A percentile compares a stretch with the other conserved stretches of the same genome.
Conservation (phyloP, 2,329 filamentous ascomycete species). For the Penicillium sp. region DNA sequence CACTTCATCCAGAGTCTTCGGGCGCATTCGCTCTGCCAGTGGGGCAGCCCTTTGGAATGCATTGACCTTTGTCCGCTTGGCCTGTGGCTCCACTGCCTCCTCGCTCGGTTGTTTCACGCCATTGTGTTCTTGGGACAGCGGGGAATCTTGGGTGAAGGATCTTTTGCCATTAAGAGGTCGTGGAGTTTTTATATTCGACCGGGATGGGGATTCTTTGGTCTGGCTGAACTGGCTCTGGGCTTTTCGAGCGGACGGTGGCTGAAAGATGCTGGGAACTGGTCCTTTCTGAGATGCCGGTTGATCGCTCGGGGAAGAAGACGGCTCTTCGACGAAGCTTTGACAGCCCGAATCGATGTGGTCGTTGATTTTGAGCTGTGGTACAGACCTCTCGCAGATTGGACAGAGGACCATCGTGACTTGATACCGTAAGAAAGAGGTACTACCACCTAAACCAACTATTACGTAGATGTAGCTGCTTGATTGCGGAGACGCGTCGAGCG, state of each 20-base stretch:
- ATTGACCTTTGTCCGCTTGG: constrained; percentile 71
- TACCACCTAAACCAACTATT: background rate
- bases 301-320: constrained; percentile 53
- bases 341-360: constrained; percentile 88
- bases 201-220: constrained; percentile 35
- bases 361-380: constrained; percentile 71
- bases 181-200: constrained; percentile 33
- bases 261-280: constrained; percentile 61
- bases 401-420: constrained; percentile 67
- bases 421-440: background rate
- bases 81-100: constrained; percentile 48
- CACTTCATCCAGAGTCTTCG: constrained; percentile 80
- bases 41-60: constrained; percentile 74
- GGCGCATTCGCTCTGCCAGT: constrained; percentile 92
- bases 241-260: constrained; percentile 56
- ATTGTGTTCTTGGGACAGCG: constrained; percentile 31
- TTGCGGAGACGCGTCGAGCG: constrained; percentile 19
- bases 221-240: constrained; percentile 37
- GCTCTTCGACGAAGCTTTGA: constrained; percentile 65
- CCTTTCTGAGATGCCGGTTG: constrained; percentile 46
- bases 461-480: constrained; percentile 4
- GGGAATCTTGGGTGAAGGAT: constrained; percentile 37
- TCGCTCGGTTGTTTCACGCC: constrained; percentile 32
- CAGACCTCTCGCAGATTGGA: constrained; percentile 76
- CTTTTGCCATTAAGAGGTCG: constrained; percentile 41